These are phyloP conservation scores for Solanum hybrid DNA, from an alignment of 305 asterid genomes.

Conservation along the genomic window DNA sequence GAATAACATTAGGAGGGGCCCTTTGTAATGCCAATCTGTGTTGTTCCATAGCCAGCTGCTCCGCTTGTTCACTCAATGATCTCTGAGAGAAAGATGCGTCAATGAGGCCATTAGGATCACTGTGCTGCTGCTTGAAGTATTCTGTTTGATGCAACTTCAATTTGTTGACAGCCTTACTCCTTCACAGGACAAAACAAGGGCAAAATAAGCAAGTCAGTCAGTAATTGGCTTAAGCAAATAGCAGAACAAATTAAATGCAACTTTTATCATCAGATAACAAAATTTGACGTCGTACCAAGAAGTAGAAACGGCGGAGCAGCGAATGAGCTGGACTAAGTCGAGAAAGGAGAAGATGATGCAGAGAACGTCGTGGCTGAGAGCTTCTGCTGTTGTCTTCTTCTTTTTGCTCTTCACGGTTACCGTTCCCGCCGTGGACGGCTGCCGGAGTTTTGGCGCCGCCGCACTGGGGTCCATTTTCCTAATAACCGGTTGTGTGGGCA, in stretches of 20 bases:
- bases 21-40: constrained; percentile 46
- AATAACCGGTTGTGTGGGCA: background rate
- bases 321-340: constrained; percentile 59
- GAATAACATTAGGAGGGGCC: constrained; percentile 38
- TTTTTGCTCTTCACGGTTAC: constrained; percentile 25
- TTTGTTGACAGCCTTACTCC: constrained; percentile 54
- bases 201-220: background rate
- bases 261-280: background rate
- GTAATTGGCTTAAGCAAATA: background rate
- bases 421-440: constrained; percentile 13
- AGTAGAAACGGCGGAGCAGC: constrained; percentile 89
- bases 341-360: constrained; percentile 56
- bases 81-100: constrained; percentile 32
- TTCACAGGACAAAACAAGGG: constrained; percentile 13
- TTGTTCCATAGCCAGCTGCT: constrained; percentile 56
- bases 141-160: constrained; percentile 62
- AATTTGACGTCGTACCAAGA: constrained; percentile 38
- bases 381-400: constrained; percentile 18
- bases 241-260: background rate
- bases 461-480: background rate
- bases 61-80: constrained; percentile 37
- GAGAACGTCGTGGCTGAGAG: constrained; percentile 51
- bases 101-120: constrained; percentile 18
- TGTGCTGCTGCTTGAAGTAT: constrained; percentile 35
- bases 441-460: constrained; percentile 18